A percentile compares a stretch with the other conserved stretches of the same genome.
Evolutionary conservation across 352 stramenopile genomes (phyloP).

Genomic region (Blastocystis sp.): DNA sequence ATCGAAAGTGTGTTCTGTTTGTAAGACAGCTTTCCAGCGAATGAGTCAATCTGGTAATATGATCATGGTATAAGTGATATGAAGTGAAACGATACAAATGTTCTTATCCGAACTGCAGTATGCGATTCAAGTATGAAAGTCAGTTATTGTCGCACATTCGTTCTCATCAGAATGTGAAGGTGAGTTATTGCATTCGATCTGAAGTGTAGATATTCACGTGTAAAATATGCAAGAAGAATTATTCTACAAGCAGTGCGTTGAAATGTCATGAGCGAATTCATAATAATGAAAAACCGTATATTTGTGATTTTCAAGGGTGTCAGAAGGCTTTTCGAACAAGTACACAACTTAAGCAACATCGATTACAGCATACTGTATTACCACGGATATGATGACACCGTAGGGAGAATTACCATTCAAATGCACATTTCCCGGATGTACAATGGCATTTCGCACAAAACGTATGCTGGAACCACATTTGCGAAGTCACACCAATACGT

Average conservation of each 20-base stretch:
- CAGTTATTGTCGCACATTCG: constrained; percentile 25
- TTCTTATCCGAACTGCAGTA: neutral
- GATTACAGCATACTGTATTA: neutral
- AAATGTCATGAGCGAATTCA: constrained; percentile 48
- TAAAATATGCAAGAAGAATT: constrained; percentile 34
- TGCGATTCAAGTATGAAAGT: constrained; percentile 36
- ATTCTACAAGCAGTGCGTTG: neutral
- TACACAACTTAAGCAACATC: constrained; percentile 51
- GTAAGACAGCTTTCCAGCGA: constrained; percentile 7
- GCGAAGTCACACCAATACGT: constrained; percentile 55
- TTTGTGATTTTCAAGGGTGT: constrained; percentile 46
- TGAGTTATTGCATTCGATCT: neutral
- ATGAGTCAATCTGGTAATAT: neutral
- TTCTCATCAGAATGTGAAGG: constrained; percentile 35
- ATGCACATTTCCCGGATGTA: constrained; percentile 59
- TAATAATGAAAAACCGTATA: constrained; percentile 46
- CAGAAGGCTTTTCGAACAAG: constrained; percentile 10
- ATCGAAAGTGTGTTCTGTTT: constrained; percentile 51
- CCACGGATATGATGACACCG: neutral
- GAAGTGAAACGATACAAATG: constrained; percentile 41
- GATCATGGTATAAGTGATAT: neutral
- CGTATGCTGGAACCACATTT: constrained; percentile 60
- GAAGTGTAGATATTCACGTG: neutral
- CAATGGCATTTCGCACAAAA: constrained; percentile 31
- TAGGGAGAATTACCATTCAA: constrained; percentile 60